phyloP scores from a whole-genome alignment of 441 rosid species.

The Pelargonium cotyledonis region DNA sequence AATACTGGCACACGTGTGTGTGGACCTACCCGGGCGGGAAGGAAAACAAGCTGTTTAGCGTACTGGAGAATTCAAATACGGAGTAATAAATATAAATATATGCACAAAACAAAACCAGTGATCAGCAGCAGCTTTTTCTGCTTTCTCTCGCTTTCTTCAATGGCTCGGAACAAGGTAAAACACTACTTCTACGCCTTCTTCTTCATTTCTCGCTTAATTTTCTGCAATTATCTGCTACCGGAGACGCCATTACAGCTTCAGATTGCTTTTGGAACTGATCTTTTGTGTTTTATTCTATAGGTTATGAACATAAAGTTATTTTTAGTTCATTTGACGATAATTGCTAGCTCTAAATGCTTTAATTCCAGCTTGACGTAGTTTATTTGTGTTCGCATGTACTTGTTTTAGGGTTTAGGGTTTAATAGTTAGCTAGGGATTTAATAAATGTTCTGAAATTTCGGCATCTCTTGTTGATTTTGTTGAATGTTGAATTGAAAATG shows the following conservation, averaged over 20 bases:
- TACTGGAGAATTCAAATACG: constrained; percentile 1
- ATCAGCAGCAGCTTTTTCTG: constrained; percentile 24
- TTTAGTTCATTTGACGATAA: not conserved
- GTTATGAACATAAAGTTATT: not conserved
- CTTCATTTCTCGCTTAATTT: not conserved
- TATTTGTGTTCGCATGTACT: not conserved
- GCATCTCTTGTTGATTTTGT: not conserved
- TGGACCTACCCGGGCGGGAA: constrained; percentile 1
- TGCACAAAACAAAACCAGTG: not conserved
- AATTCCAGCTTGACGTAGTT: not conserved
- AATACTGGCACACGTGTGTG: not conserved
- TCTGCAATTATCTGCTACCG: not conserved
- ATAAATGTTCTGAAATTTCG: not conserved
- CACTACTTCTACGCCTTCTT: not conserved
- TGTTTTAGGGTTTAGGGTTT: constrained; percentile 3
- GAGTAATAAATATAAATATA: too few species aligned
- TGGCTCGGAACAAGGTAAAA: constrained; percentile 69
- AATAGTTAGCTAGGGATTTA: not conserved
- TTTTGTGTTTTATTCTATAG: not conserved
- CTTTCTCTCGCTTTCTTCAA: constrained; percentile 18
- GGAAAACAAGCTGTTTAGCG: not conserved
- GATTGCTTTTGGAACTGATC: not conserved
- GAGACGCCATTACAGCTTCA: not conserved
- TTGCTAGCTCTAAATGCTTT: not conserved
- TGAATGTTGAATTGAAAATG: not conserved